Percentiles rank a stretch among this genome's conserved stretches.
Evolutionary conservation across 345 rosid genomes (phyloP).

Genomic region (Gossypium thurberi): DNA sequence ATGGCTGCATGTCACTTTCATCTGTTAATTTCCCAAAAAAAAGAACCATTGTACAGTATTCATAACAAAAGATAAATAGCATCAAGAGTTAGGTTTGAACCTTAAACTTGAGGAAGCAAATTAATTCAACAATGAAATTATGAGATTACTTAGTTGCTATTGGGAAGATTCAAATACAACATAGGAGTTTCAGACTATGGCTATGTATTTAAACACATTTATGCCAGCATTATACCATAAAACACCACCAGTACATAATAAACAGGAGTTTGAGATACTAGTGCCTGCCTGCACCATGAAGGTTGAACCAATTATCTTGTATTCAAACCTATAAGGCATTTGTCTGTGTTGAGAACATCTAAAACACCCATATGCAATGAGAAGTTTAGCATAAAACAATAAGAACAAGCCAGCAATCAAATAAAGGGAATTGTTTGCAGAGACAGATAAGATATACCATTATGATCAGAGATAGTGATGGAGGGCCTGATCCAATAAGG

Average conservation of each 20-base stretch:
- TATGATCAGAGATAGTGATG: constrained; percentile 68
- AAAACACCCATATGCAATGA: neutral
- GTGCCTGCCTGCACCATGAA: neutral
- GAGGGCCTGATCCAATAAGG: constrained; percentile 88
- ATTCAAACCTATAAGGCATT: neutral
- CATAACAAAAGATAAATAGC: neutral
- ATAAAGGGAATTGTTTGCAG: neutral
- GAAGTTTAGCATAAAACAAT: neutral
- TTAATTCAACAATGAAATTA: neutral
- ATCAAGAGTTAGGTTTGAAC: neutral
- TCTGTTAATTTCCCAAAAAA: neutral
- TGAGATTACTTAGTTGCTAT: neutral
- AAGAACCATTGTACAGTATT: neutral
- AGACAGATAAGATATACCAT: constrained; percentile 33
- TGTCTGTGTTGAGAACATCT: neutral
- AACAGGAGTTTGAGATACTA: neutral
- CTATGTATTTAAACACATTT: neutral
- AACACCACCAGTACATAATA: neutral
- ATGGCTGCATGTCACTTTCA: neutral
- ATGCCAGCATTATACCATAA: neutral
- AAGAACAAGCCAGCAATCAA: neutral
- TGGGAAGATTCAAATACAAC: neutral
- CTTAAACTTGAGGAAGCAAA: neutral
- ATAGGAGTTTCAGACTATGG: neutral
- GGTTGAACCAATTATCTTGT: neutral